Conservation (phyloP, 768 basidiomycete genomes). For the Trametes gibbosa region DNA sequence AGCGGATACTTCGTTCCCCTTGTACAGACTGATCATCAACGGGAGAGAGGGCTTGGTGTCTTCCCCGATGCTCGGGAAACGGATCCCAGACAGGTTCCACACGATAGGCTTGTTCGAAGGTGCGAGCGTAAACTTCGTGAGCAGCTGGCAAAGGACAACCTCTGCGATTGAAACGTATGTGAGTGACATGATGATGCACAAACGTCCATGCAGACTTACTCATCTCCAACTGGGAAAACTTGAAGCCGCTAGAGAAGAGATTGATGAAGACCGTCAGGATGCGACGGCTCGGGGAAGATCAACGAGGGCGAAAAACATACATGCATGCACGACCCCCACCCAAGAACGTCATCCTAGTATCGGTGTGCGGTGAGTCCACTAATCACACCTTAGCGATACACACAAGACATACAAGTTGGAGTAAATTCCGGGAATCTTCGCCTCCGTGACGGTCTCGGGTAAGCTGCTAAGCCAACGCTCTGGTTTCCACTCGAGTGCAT, state of each 20-base stretch:
- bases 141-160: background rate
- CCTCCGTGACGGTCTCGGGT: constrained; percentile 7
- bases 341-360: constrained; percentile 11
- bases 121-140: background rate
- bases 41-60: background rate
- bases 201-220: background rate
- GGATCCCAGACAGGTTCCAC: background rate
- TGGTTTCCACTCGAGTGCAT: constrained; percentile 23
- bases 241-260: constrained; percentile 17
- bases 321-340: constrained; percentile 14
- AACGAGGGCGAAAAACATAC: background rate
- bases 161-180: background rate
- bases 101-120: background rate
- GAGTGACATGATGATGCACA: background rate
- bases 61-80: background rate
- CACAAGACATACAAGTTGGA: constrained; percentile 3
- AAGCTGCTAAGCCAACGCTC: constrained; percentile 21
- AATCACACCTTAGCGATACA: background rate
- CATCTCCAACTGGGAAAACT: constrained; percentile 21
- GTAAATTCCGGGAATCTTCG: constrained; percentile 12
- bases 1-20: background rate
- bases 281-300: no score
- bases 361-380: background rate
- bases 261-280: background rate
- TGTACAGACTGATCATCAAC: background rate